A percentile compares a stretch with the other conserved stretches of the same genome.
phyloP scores from a whole-genome alignment of 768 basidiomycete species.

The Pleurotus djamor region DNA sequence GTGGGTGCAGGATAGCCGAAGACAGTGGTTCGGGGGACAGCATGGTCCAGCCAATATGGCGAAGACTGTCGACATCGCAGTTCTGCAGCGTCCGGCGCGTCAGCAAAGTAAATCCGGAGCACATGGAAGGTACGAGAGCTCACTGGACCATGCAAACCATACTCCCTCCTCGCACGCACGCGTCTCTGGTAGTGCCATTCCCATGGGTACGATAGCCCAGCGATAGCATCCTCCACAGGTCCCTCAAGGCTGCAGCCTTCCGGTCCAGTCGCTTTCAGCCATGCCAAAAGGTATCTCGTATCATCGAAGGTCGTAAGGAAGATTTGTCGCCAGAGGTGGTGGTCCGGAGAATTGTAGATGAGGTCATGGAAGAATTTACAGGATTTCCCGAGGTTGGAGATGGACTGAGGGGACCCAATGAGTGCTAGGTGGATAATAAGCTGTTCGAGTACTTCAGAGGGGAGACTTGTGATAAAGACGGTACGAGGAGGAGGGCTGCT shows the following conservation, averaged over 20 bases:
- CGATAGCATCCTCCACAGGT: constrained; percentile 7
- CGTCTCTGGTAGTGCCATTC: not conserved
- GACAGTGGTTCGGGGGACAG: not conserved
- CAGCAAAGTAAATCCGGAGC: too few species aligned
- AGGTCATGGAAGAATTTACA: constrained; percentile 29
- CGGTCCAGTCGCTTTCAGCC: not conserved
- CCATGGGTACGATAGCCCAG: constrained; percentile 9
- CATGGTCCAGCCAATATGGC: not conserved
- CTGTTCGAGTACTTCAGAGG: too few species aligned
- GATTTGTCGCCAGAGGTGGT: constrained; percentile 45
- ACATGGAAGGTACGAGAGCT: not conserved
- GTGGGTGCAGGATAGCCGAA: not conserved
- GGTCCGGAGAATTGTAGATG: constrained; percentile 28
- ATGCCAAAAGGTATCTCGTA: constrained; percentile 27
- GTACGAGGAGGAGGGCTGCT: too few species aligned
- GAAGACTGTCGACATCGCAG: not conserved
- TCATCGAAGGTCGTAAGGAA: constrained; percentile 51
- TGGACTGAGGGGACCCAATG: constrained; percentile 23
- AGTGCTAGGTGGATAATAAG: too few species aligned
- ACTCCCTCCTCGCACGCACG: not conserved
- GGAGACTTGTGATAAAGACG: too few species aligned
- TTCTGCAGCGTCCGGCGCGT: not conserved
- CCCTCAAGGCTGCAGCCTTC: not conserved
- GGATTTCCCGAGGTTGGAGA: constrained; percentile 33
- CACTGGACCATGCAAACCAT: not conserved